Base-by-base conservation (phyloP, 2,329 filamentous ascomycete species). In the Fusarium compactum region DNA sequence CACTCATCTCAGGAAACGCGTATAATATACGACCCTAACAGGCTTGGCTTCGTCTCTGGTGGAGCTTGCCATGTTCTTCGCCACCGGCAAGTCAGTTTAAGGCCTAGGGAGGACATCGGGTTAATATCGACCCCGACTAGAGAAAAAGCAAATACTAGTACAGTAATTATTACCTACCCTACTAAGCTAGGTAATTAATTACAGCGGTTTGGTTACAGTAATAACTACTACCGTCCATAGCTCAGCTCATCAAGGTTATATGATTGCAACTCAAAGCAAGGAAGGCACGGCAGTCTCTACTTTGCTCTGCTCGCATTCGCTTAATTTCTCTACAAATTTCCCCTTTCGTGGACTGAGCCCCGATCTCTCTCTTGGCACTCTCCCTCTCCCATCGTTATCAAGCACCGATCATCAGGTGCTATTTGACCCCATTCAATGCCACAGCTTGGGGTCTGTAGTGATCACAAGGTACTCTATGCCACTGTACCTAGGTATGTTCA, bases 31-130 rank as follows among this genome's bases (percentile, higher is more conserved):
- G 25, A 52, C 34, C 25, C 32, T 22, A 44, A 52, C 50, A 52
- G 50, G 50, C 30, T 51, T 61, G 40, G 30, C n/a, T 62, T 63
- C 41, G 48, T 47, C 38, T n/a, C 24, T 24, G 20, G 62, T 44
- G 63, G 61, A 46, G 45, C 44, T 38, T 27, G 16, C 16, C 53
- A 38, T 38, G 34, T 10, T 44, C 29, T 32, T 54, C 24, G 62
- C 40, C 50, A 27, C 41, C 27, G 46, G 45, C 57, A 67, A 24
- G 41, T 67, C 38, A 53, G 48, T 57, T 54, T 29, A 41, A 47
- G 32, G 51, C 30, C 52, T 50, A 47, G 27, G 27, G 11, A 29
- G 48, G 46, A 52, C 24, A 52, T 52, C 50, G 50, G 50, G 30
- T 52, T 24, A 41, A 52, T 25, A 16, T 41, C 24, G 16, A 40